phyloP scores from a whole-genome alignment of 306 rosid genomes.

The Dalbergia cochinchinensis region DNA sequence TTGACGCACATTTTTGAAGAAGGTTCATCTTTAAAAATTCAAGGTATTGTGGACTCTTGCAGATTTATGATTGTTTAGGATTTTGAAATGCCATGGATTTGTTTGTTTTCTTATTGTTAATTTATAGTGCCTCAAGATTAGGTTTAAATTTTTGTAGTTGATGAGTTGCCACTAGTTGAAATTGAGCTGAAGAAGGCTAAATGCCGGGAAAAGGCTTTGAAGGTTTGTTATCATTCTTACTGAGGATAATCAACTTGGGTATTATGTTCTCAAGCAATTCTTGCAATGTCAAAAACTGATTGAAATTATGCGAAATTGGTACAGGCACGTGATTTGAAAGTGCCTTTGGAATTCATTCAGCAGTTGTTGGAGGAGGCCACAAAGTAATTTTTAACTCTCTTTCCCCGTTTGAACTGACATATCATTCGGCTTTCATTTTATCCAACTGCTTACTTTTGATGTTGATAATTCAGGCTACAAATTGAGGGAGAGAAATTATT shows the following conservation, averaged over 20 bases:
- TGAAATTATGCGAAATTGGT: slow-evolving; percentile 49
- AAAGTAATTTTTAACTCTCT: slow-evolving; percentile 50
- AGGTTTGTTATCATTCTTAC: slow-evolving; percentile 54
- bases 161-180: slow-evolving; percentile 76
- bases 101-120: slow-evolving; percentile 40
- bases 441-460: slow-evolving; percentile 33
- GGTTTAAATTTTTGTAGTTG: slow-evolving; percentile 70
- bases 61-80: slow-evolving; percentile 27
- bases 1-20: slow-evolving; percentile 63
- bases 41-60: slow-evolving; percentile 63
- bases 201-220: slow-evolving; percentile 74
- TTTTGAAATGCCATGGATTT: slow-evolving; percentile 34
- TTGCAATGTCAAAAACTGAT: slow-evolving; percentile 38
- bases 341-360: slow-evolving; percentile 73
- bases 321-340: slow-evolving; percentile 67
- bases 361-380: slow-evolving; percentile 72
- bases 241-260: slow-evolving; percentile 30
- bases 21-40: slow-evolving; percentile 81
- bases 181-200: slow-evolving; percentile 87
- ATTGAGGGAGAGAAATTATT: slow-evolving; percentile 73
- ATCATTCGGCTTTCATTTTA: slow-evolving; percentile 9
- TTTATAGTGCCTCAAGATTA: slow-evolving; percentile 39
- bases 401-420: slow-evolving; percentile 40
- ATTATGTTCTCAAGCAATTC: slow-evolving; percentile 33
- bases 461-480: slow-evolving; percentile 66